A percentile compares a stretch with the other conserved stretches of the same genome.
Conservation (phyloP, 1,284 basidiomycete genomes). For the Thecaphora thlaspeos region DNA sequence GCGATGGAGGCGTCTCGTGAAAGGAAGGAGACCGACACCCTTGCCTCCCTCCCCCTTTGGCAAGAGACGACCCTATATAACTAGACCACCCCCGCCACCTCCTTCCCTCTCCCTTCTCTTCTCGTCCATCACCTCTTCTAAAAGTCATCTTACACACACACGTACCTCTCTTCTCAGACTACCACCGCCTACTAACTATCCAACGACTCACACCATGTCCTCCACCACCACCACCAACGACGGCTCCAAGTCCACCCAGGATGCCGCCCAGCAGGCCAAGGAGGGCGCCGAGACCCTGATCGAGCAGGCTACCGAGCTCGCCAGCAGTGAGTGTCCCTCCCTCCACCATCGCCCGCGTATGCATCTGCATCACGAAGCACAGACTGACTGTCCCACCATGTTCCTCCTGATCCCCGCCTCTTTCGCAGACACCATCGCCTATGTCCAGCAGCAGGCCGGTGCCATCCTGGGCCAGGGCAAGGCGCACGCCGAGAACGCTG, state of each 20-base stretch:
- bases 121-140: too few relatives aligned
- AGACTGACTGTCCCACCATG: too few relatives aligned
- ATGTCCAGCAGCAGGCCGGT: conserved; percentile 40
- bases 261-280: conserved; percentile 23
- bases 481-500: conserved; percentile 20
- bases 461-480: conserved; percentile 31
- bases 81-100: not conserved
- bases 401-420: not conserved
- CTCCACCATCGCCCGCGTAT: not conserved
- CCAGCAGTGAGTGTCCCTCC: conserved; percentile 18
- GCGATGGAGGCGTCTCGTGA: too few relatives aligned
- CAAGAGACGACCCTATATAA: too few relatives aligned
- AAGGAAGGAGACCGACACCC: not conserved
- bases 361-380: too few relatives aligned
- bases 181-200: too few relatives aligned
- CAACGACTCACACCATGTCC: too few relatives aligned
- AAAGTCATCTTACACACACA: too few relatives aligned
- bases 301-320: conserved; percentile 35
- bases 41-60: too few relatives aligned
- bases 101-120: not conserved
- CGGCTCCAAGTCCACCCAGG: conserved; percentile 23
- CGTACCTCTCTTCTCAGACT: not conserved
- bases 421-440: conserved; percentile 25
- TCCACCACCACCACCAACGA: conserved; percentile 18
- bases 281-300: conserved; percentile 25